A percentile compares a stretch with the other conserved stretches of the same genome.
Evolutionary conservation across 2,329 filamentous ascomycete genomes (phyloP).

Genomic region (Trichophyton mentagrophytes): DNA sequence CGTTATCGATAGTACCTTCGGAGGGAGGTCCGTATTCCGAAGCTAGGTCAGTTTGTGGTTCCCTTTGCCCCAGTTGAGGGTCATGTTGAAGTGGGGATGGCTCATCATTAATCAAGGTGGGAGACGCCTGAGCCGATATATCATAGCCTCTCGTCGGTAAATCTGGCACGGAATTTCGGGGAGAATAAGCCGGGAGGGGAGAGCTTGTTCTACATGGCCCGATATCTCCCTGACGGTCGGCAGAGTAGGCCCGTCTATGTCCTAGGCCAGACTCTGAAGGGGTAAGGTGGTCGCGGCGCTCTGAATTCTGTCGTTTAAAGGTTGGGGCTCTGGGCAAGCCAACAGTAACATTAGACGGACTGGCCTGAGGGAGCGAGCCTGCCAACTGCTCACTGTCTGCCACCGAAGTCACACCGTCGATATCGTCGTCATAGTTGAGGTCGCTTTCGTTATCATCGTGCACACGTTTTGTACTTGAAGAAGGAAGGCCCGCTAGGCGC

Average conservation of each 20-base stretch:
- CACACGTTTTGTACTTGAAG: neutral
- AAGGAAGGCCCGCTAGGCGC: neutral
- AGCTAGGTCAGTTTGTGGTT: neutral
- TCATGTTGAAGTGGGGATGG: neutral
- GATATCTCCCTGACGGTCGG: slow-evolving; percentile 33
- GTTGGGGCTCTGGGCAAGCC: slow-evolving; percentile 64
- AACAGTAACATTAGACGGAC: slow-evolving; percentile 47
- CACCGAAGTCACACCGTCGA: neutral
- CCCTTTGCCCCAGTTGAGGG: neutral
- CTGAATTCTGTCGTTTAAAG: slow-evolving; percentile 71
- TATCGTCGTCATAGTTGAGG: neutral
- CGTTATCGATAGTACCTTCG: slow-evolving; percentile 20
- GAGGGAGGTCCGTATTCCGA: slow-evolving; percentile 17
- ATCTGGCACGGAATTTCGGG: slow-evolving; percentile 30
- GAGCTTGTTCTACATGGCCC: slow-evolving; percentile 35
- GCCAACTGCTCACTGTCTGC: neutral
- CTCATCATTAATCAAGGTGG: neutral
- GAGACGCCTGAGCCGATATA: neutral
- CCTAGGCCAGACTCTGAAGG: slow-evolving; percentile 45
- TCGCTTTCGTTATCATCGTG: neutral
- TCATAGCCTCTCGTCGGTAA: slow-evolving; percentile 24
- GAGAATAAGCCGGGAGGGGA: slow-evolving; percentile 23
- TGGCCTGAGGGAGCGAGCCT: neutral
- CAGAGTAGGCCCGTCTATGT: slow-evolving; percentile 54
- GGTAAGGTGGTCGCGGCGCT: slow-evolving; percentile 59